phyloP scores from a whole-genome alignment of 2,329 filamentous ascomycete genomes.

The Fusarium chlamydosporum region DNA sequence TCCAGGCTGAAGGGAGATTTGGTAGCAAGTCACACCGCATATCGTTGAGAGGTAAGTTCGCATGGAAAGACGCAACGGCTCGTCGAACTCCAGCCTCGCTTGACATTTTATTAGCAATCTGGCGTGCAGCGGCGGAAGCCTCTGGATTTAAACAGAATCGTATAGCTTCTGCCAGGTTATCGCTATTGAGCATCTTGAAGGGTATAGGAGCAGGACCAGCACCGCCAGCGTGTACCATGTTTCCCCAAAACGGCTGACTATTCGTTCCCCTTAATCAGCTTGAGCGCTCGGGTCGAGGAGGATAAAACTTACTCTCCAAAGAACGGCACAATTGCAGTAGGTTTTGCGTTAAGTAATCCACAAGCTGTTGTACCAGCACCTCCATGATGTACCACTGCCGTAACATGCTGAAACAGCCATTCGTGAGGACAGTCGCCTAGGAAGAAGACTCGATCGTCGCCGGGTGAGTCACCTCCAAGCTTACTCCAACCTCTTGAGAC shows the following conservation, averaged over 20 bases:
- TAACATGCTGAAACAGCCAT: constrained; percentile 7
- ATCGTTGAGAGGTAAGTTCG: constrained; percentile 36
- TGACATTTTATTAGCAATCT: constrained; percentile 35
- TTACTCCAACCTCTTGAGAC: constrained; percentile 6
- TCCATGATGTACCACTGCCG: not conserved
- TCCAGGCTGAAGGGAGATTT: constrained; percentile 24
- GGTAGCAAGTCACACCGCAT: constrained; percentile 39
- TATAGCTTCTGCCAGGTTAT: constrained; percentile 34
- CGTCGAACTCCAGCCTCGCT: constrained; percentile 34
- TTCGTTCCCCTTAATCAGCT: no score
- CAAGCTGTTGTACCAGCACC: constrained; percentile 9
- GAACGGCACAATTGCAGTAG: constrained; percentile 58
- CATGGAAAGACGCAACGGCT: constrained; percentile 45
- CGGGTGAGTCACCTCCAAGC: constrained; percentile 53
- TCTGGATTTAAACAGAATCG: constrained; percentile 19
- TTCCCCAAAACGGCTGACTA: constrained; percentile 42
- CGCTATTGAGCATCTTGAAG: constrained; percentile 22
- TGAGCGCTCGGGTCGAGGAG: no score
- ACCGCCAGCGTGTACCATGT: constrained; percentile 35
- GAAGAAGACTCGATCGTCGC: not conserved
- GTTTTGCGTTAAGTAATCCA: not conserved
- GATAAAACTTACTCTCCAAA: constrained; percentile 64
- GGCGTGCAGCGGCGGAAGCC: constrained; percentile 23
- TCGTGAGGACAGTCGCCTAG: constrained; percentile 6
- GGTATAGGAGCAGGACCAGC: constrained; percentile 35